Conservation (phyloP, 306 rosid species). For the Calophaca sinica region DNA sequence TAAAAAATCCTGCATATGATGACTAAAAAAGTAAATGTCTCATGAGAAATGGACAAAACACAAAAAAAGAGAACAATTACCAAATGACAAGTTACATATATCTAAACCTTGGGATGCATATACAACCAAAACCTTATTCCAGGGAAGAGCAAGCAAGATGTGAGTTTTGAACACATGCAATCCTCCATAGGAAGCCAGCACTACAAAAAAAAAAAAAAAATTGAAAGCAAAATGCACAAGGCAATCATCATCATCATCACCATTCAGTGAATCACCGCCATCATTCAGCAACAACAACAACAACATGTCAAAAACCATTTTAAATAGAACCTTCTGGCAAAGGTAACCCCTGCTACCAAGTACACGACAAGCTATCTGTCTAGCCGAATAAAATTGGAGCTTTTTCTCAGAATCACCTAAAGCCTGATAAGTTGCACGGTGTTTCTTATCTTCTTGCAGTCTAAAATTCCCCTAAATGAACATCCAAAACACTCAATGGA, state of each 20-base stretch:
- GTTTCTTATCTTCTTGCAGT: conserved; percentile 80
- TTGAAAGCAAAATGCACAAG: conserved; percentile 5
- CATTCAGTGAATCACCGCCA: no score
- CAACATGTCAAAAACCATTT: background rate
- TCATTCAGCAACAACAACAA: no score
- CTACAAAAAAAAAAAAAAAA: conserved; percentile 53
- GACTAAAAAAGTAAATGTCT: conserved; percentile 22
- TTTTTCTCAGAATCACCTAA: conserved; percentile 79
- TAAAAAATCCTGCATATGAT: conserved; percentile 75
- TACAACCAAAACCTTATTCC: conserved; percentile 88
- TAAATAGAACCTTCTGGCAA: conserved; percentile 79
- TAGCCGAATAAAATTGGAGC: conserved; percentile 82
- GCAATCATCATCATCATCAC: background rate
- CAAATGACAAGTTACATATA: conserved; percentile 26
- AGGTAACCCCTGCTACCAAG: conserved; percentile 94
- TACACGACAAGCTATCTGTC: conserved; percentile 93
- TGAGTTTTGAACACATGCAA: conserved; percentile 80
- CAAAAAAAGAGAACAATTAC: background rate
- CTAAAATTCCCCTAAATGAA: conserved; percentile 65
- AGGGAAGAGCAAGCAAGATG: conserved; percentile 61
- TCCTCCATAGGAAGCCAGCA: conserved; percentile 95
- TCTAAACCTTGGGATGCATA: conserved; percentile 93
- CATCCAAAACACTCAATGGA: conserved; percentile 4
- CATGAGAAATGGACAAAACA: background rate
- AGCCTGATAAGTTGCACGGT: conserved; percentile 79